Conservation (phyloP, 139 green algal genomes). For the Chlamydomonas asymmetrica region DNA sequence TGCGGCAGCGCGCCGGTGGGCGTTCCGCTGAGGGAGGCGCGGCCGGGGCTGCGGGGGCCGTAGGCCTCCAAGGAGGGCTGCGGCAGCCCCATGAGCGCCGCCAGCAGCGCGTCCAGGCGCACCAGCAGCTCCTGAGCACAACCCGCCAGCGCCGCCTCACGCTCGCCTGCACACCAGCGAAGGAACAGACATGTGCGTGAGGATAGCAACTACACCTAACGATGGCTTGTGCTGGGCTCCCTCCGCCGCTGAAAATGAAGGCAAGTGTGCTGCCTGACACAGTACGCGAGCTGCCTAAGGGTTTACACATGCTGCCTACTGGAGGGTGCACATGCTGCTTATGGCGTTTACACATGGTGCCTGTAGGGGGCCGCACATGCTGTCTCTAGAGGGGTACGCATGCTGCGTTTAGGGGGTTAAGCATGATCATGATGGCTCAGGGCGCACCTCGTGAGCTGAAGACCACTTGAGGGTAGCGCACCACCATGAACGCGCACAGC, state of each 20-base stretch:
- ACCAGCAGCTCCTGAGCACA: slow-evolving; percentile 57
- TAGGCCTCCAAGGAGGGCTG: too few relatives aligned
- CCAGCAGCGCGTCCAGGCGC: slow-evolving; percentile 72
- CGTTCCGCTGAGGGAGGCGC: neutral
- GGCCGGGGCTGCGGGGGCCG: neutral
- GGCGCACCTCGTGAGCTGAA: slow-evolving; percentile 42
- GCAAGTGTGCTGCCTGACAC: too few relatives aligned
- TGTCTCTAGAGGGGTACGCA: too few relatives aligned
- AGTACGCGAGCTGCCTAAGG: too few relatives aligned
- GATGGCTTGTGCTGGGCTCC: too few relatives aligned
- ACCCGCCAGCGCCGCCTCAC: slow-evolving; percentile 57
- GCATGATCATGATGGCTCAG: too few relatives aligned
- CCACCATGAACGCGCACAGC: slow-evolving; percentile 88
- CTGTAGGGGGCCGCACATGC: too few relatives aligned
- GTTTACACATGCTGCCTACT: too few relatives aligned
- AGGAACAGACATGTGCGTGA: too few relatives aligned
- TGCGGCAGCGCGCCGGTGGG: neutral
- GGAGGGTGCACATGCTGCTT: neutral
- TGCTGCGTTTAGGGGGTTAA: too few relatives aligned
- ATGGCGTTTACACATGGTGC: neutral
- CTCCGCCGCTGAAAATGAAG: too few relatives aligned
- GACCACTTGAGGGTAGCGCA: slow-evolving; percentile 73
- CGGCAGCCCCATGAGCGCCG: slow-evolving; percentile 30
- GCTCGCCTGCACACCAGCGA: neutral
- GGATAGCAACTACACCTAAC: too few relatives aligned